These are phyloP conservation scores for Anisodus acutangulus DNA, from an alignment of 257 asterid species.

Conservation along the genomic window DNA sequence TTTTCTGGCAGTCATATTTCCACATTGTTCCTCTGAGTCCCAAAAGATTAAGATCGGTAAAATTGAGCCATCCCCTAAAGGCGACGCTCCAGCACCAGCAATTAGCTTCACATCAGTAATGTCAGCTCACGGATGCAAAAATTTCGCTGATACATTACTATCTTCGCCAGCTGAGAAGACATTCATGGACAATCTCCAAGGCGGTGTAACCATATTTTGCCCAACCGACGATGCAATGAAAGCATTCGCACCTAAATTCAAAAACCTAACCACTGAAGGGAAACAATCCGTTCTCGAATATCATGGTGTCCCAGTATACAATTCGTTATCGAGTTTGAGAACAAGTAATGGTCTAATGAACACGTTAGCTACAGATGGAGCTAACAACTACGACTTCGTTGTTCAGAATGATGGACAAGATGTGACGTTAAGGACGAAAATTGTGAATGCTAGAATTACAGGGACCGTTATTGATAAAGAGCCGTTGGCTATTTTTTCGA, in stretches of 20 bases:
- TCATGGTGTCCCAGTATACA: conserved; percentile 59
- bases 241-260: conserved; percentile 52
- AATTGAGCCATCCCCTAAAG: not conserved
- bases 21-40: not conserved
- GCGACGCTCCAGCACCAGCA: conserved; percentile 53
- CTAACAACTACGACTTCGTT: conserved; percentile 40
- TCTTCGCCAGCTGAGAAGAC: conserved; percentile 60
- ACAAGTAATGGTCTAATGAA: conserved; percentile 56
- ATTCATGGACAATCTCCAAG: conserved; percentile 48
- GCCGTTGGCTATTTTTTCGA: conserved; percentile 50
- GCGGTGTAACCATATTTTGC: conserved; percentile 79
- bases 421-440: conserved; percentile 52
- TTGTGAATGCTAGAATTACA: conserved; percentile 55
- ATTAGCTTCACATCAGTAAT: conserved; percentile 61
- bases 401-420: conserved; percentile 63
- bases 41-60: not conserved
- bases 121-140: conserved; percentile 77
- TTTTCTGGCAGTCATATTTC: not conserved
- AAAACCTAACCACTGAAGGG: conserved; percentile 47
- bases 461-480: conserved; percentile 51
- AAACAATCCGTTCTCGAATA: conserved; percentile 54
- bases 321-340: conserved; percentile 48
- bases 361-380: conserved; percentile 66
- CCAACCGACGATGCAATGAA: conserved; percentile 76
- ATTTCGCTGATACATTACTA: conserved; percentile 58